Evolutionary conservation across 2,329 filamentous ascomycete species (phyloP).

Genomic region (Aspergillus aculeatinus): DNA sequence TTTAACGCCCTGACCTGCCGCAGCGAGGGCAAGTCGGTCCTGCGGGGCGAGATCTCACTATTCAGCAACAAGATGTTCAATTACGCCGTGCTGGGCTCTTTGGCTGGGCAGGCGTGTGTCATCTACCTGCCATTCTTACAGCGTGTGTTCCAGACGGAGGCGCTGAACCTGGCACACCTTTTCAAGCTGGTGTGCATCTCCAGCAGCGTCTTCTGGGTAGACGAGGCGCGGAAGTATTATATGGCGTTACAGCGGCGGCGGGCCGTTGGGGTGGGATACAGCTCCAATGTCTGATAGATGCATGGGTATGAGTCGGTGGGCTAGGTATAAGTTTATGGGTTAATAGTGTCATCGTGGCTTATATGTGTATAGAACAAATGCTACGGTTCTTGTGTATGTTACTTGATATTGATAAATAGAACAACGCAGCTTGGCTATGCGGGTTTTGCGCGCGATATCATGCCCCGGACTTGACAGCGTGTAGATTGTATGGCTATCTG

Average conservation of each 20-base stretch:
- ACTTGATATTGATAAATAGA: not conserved
- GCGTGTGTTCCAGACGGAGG: constrained; percentile 93
- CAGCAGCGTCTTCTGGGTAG: constrained; percentile 91
- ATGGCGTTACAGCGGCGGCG: constrained; percentile 31
- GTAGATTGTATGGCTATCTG: not conserved
- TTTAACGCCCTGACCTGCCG: constrained; percentile 95
- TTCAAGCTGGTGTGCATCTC: constrained; percentile 70
- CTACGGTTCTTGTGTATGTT: not conserved
- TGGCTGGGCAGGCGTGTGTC: constrained; percentile 83
- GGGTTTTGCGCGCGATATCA: not conserved
- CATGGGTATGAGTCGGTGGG: not conserved
- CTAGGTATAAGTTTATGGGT: not conserved
- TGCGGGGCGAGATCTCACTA: constrained; percentile 79
- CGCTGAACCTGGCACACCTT: constrained; percentile 71
- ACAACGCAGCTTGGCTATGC: not conserved
- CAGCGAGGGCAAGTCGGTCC: constrained; percentile 83
- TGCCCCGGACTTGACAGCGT: not conserved
- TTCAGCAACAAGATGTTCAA: constrained; percentile 94
- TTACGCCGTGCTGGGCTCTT: constrained; percentile 82
- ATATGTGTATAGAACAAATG: not conserved
- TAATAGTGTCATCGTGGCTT: not conserved
- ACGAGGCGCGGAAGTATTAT: constrained; percentile 80
- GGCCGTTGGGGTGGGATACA: constrained; percentile 40
- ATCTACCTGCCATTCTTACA: constrained; percentile 95
- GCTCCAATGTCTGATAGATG: constrained; percentile 38